Evolutionary conservation across 2,329 filamentous ascomycete genomes (phyloP).

Genomic region (Grosmannia penicillata): DNA sequence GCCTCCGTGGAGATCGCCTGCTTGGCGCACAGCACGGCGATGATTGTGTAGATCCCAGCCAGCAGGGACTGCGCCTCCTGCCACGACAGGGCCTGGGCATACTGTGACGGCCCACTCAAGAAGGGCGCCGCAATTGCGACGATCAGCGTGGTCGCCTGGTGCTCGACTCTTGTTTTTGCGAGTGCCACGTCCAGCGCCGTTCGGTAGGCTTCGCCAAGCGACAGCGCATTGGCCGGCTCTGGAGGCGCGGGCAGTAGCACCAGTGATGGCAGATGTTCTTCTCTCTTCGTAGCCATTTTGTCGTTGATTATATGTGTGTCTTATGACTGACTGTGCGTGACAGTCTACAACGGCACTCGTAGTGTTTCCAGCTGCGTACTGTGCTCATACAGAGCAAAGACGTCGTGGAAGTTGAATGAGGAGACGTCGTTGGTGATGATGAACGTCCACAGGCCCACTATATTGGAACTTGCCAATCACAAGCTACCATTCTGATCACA

Average conservation of each 20-base stretch:
- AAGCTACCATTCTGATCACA: no score
- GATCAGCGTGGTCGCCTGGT: slow-evolving; percentile 25
- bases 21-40: slow-evolving; percentile 56
- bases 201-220: slow-evolving; percentile 45
- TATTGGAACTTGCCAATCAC: no score
- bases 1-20: slow-evolving; percentile 45
- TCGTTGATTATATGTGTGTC: no score
- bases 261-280: slow-evolving; percentile 28
- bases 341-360: no score
- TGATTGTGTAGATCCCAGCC: slow-evolving; percentile 62
- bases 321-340: no score
- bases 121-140: slow-evolving; percentile 49
- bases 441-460: no score
- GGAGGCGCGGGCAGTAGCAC: slow-evolving; percentile 52
- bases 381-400: no score
- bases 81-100: slow-evolving; percentile 43
- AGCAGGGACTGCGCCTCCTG: slow-evolving; percentile 56
- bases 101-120: slow-evolving; percentile 42
- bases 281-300: no score
- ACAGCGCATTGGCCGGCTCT: slow-evolving; percentile 31
- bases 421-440: no score
- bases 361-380: no score
- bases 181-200: slow-evolving; percentile 41
- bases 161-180: slow-evolving; percentile 26
- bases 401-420: no score